phyloP scores from a whole-genome alignment of 352 stramenopile species.

The Phytophthora quininea region DNA sequence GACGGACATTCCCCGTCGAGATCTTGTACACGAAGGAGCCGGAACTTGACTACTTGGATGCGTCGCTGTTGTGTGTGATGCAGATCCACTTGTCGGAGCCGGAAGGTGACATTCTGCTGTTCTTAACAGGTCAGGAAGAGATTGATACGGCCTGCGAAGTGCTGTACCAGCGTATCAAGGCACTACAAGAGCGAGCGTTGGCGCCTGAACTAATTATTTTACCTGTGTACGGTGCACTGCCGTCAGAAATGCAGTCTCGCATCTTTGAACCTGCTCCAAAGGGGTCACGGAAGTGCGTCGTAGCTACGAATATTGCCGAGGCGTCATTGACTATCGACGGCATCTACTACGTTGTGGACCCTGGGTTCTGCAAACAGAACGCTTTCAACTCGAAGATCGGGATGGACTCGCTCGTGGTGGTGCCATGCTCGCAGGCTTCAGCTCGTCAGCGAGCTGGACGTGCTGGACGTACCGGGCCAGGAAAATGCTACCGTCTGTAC shows the following conservation, averaged over 20 bases:
- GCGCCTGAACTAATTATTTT: constrained; percentile 98
- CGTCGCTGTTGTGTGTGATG: constrained; percentile 98
- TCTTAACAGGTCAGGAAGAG: constrained; percentile 99
- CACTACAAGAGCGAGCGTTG: constrained; percentile 91
- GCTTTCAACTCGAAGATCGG: constrained; percentile 99
- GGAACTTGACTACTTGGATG: constrained; percentile 98
- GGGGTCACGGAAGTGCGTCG: constrained; percentile 97
- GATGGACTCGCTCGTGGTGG: constrained; percentile 99
- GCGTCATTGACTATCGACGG: constrained; percentile 99
- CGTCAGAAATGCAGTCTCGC: constrained; percentile 98
- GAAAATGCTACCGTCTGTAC: constrained; percentile 99
- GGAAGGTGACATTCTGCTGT: constrained; percentile 98
- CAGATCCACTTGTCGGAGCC: constrained; percentile 99
- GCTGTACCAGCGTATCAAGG: constrained; percentile 97
- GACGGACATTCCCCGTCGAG: constrained; percentile 98
- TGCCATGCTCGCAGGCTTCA: constrained; percentile 98
- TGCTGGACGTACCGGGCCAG: constrained; percentile 97
- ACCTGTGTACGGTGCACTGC: constrained; percentile 97
- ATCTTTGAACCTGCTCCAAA: constrained; percentile 98
- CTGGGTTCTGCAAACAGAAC: constrained; percentile 98
- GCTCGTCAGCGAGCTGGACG: constrained; percentile 97
- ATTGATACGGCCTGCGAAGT: constrained; percentile 99
- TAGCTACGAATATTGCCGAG: constrained; percentile 99
- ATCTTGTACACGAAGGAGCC: constrained; percentile 99
- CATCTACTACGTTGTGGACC: constrained; percentile 94